Evolutionary conservation across 2,329 filamentous ascomycete species (phyloP), one percentile per base, ranked within the genome.

Genomic region (Xylariaceae sp.): DNA sequence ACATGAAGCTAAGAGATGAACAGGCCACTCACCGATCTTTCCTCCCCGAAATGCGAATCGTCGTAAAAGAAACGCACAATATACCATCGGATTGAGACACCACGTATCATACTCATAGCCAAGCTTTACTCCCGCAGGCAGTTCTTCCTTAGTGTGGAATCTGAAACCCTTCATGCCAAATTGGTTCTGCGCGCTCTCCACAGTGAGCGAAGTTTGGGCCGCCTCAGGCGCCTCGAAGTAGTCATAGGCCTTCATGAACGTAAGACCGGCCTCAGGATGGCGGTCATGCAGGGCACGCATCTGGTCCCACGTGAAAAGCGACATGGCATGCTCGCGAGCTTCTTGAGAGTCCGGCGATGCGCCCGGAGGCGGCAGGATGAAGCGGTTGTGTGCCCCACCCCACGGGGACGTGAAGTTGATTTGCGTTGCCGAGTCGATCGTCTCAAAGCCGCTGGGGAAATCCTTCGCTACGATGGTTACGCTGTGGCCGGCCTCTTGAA

Each of bases 391-490:
- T 2, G 81, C 81, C 9, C 81, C 81, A 29, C 75, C 81, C 81
- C 80, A 83, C 45, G 81, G 80, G 24, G 81, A 83, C 11, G 81
- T 78, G 64, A 77, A 84, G 70, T 83, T 75, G 63, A 80, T 76
- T 50, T 73, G 67, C 1, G 68, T 56, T 11, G 55, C 55, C 4
- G 71, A 63, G 52, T 77, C 73, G 27, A 76, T 69, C 10, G 75
- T 73, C 63, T 79, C 77, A 40, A 73, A 77, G 8, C 77, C 73
- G n/a, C 64, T 67, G 8, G 78, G 78, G 41, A 81, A 76, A 64
- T 80, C 75, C 29, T 68, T 70, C 16, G 78, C 77, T 3, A 81
- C 58, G 41, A 81, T 72, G 15, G 73, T 74, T 10, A 80, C 73
- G 43, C 57, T 44, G 62, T 73, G 68, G 21, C 71, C 71, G 13